Evolutionary conservation across 2,329 filamentous ascomycete genomes (phyloP), one percentile per base, ranked within the genome.

Genomic region (Talaromyces atroroseus): DNA sequence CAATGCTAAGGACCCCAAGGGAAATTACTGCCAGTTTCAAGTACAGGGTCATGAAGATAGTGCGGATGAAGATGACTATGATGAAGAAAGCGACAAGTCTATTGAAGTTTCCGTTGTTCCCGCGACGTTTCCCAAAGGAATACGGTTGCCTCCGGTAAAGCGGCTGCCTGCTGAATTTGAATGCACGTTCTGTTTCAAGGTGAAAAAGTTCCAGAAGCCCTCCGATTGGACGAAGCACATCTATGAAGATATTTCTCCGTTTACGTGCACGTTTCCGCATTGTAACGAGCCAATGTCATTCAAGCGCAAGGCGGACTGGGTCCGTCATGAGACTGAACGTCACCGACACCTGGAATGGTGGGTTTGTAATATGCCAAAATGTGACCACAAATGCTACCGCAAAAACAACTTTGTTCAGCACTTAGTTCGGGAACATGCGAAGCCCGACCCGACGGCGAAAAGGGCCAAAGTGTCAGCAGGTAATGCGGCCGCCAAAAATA

Each of bases 221-320:
- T 96, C 91, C 0, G 92, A 96, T 71, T 96, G 92, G 92, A 95
- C 91, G 1, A 96, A 96, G 70, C 92, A 96, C 66, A 89, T 96
- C 0, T 90, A 95, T 64, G 92, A 96, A 72, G 92, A 96, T 68
- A 84, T 96, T 1, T 89, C 94, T 68, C 92, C 92, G 0, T 96
- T 96, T 64, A 95, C 90, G 2, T 96, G 92, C 72, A 96, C 91
- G 0, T 96, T 92, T 76, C 84, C 88, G 2, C 80, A 84, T 51
- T 96, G 92, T 68, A 82, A 82, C 8, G 90, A 95, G 49, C 85
- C 89, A 18, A 95, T 95, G 72, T 91, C 90, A 36, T 96, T 96
- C 78, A 96, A 96, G 74, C 84, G 91, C 49, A 96, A 96, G 73
- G 92, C 92, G 14, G 92, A 96, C 68, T 96, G 92, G 92, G 90